Base-by-base conservation (phyloP, 495 filamentous ascomycete species). In the Penicillium waksmanii region DNA sequence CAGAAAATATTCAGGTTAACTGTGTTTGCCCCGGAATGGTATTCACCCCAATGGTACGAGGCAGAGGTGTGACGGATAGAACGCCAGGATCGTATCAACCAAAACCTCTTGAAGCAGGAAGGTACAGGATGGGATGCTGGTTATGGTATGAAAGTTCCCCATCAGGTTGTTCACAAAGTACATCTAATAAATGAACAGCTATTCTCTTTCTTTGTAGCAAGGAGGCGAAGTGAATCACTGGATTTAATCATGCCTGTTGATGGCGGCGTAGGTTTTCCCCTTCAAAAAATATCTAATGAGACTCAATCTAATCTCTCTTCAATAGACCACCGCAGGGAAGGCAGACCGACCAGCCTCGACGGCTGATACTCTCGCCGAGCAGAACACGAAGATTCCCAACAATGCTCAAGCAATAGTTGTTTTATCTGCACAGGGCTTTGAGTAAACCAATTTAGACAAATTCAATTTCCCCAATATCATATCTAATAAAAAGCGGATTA, bases 1-100 rank as follows among this genome's bases (percentile, higher is more conserved):
- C 51, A 12, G 70, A 80, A 21, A 70, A 72, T 8, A 81, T 82
- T 34, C 57, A 80, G 18, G 80, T 83, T 7, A 84, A 83, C 55
- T 82, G 80, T 36, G 80, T 84, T 3, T 80, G 77, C 61, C 81
- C 80, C 33, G 81, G 53, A 23, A 54, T 56, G 52, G 61, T 60
- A 10, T 60, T 31, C 48, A 64, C 61, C 15, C 57, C 56, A 6
- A 56, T 64, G 52, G 57, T 56, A 35, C 52, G 35, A 15, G 51
- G 51, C 6, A 31, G 36, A 35, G 51, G 61, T 1, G 56, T 63
- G 61, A 64, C 34, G 2, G 56, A 56, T 34, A 42, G 53, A 21
- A 56, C 56, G 57, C 2, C 46, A 64, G 46, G 52, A 42, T n/a
- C 42, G 61, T 11, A 53, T 56, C 44, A 56, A 60, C 31, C 51